phyloP scores from a whole-genome alignment of 345 rosid genomes.

The Kernera saxatilis region DNA sequence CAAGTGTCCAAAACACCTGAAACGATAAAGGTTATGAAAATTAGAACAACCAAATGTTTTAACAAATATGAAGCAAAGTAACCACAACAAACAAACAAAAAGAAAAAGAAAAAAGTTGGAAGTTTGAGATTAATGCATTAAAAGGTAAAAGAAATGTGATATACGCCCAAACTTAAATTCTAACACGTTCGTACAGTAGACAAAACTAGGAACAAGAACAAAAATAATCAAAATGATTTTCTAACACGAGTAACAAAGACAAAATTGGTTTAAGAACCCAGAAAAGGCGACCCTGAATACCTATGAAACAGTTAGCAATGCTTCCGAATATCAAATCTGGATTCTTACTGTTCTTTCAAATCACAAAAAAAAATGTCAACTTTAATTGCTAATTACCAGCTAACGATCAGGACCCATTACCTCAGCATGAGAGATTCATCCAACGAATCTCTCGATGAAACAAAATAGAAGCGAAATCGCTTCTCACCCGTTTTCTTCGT shows the following conservation, averaged over 20 bases:
- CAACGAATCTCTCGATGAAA: background rate
- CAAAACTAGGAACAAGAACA: background rate
- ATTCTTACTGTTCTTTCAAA: background rate
- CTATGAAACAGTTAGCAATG: background rate
- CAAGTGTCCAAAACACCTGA: constrained; percentile 32
- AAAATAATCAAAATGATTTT: background rate
- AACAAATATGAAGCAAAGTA: background rate
- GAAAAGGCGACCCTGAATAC: background rate
- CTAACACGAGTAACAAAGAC: constrained; percentile 10
- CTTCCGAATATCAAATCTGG: background rate
- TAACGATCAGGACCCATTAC: constrained; percentile 10
- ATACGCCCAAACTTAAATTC: background rate
- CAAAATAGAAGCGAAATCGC: background rate
- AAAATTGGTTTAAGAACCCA: background rate
- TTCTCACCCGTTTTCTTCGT: background rate
- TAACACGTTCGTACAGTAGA: background rate
- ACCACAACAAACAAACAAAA: background rate
- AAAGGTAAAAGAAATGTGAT: background rate
- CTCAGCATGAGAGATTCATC: constrained; percentile 25
- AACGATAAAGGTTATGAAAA: constrained; percentile 4
- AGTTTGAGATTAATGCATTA: background rate
- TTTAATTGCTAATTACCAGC: background rate
- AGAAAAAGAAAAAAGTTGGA: background rate
- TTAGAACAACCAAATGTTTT: background rate
- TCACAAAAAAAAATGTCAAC: background rate